phyloP scores from a whole-genome alignment of 169 alveolate genomes.

The Plasmodium billcollinsi region DNA sequence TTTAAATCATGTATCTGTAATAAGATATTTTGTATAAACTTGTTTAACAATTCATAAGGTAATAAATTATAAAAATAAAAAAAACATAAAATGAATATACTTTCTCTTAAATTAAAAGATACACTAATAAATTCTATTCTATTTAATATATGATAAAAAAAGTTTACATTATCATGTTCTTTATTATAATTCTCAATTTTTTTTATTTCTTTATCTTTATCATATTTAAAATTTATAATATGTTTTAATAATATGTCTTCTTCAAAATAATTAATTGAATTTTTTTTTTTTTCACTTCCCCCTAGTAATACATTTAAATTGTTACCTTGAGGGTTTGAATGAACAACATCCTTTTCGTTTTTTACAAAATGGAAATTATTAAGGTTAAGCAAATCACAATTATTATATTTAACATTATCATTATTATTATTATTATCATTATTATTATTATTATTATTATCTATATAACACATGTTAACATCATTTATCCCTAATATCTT shows the following conservation, averaged over 20 bases:
- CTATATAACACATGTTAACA: background rate
- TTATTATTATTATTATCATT: background rate
- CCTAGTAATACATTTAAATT: background rate
- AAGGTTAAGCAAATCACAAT: background rate
- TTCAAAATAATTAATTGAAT: background rate
- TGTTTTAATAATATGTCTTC: background rate
- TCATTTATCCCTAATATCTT: background rate
- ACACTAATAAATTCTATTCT: constrained; percentile 31
- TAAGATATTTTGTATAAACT: constrained; percentile 21
- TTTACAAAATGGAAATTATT: background rate
- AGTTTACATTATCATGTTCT: background rate
- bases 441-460: background rate
- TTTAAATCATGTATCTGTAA: constrained; percentile 1
- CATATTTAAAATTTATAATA: background rate
- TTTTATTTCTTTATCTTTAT: background rate
- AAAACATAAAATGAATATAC: constrained; percentile 8
- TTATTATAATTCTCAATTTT: background rate
- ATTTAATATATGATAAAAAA: background rate
- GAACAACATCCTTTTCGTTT: no score
- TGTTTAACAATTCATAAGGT: constrained; percentile 15
- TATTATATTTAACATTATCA: background rate
- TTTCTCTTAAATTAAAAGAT: constrained; percentile 13
- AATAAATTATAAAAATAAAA: constrained; percentile 10
- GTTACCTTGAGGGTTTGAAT: background rate
- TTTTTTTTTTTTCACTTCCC: background rate